A percentile compares a stretch with the other conserved stretches of the same genome.
Evolutionary conservation across 1,284 basidiomycete genomes (phyloP).

Genomic region (Ganoderma resinaceum): DNA sequence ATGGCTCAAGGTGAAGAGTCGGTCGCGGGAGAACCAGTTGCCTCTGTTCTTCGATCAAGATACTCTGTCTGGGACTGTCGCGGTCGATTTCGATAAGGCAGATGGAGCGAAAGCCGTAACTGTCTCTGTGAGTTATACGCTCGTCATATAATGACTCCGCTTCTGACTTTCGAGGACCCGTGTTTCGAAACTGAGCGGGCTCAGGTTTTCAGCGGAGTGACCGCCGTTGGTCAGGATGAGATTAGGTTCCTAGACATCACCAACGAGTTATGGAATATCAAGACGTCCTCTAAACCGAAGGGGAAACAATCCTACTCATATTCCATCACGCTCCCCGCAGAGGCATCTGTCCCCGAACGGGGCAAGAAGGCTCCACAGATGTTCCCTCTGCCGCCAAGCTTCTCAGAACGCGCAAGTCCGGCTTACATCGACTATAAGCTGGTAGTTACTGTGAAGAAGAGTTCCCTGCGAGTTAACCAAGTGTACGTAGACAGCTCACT

Average conservation of each 20-base stretch:
- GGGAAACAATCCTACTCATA: conserved; percentile 43
- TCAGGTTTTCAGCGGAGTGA: conserved; percentile 41
- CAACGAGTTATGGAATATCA: conserved; percentile 37
- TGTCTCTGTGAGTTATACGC: conserved; percentile 37
- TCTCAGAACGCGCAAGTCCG: conserved; percentile 46
- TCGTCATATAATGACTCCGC: not conserved
- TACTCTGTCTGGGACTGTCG: conserved; percentile 39
- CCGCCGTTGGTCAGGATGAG: conserved; percentile 47
- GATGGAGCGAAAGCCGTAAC: conserved; percentile 40
- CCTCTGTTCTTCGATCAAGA: conserved; percentile 42
- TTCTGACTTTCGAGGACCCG: not conserved
- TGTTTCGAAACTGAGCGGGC: not conserved
- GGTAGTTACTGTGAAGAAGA: conserved; percentile 42
- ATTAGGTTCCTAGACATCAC: conserved; percentile 39
- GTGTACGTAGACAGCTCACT: conserved; percentile 32
- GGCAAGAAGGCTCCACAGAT: conserved; percentile 31
- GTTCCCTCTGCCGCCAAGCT: conserved; percentile 45
- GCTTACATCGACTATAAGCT: conserved; percentile 50
- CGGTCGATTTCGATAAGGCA: conserved; percentile 39
- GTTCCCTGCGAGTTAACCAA: conserved; percentile 42
- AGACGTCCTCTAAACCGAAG: conserved; percentile 31
- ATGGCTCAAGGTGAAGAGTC: conserved; percentile 39
- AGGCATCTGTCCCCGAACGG: conserved; percentile 34
- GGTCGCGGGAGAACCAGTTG: conserved; percentile 37
- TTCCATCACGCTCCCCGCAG: conserved; percentile 40